Evolutionary conservation across 345 rosid genomes (phyloP), one percentile per base, ranked within the genome.

Genomic region (Eucalyptus albens): DNA sequence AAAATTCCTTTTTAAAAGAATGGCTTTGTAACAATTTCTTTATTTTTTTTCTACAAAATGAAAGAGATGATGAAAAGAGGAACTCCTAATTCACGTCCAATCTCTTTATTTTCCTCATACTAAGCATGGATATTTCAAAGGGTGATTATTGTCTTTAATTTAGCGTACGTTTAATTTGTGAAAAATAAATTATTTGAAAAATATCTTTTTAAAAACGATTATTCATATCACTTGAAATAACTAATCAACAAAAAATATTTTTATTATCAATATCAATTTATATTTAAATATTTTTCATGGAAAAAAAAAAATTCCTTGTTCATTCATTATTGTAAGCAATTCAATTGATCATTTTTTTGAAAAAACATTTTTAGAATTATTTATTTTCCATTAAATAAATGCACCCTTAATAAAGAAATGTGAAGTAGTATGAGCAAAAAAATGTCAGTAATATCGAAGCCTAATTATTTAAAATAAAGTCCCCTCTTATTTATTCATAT

Each of bases 161-260:
- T 7, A 53, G 59, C 0, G 0, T 0, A 53, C 2, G 26, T 21
- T 21, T 21, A 53, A 53, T 53, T 53, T 0, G 1, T 1, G 0
- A 53, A 53, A 53, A 19, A 53, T 53, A 53, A 53, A 53, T 53
- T 53, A 53, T 53, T 53, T 0, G 2, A 21, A 53, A 19, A 21
- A 53, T 21, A 53, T 53, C 1, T 2, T 53, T 53, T 0, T 4
- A 8, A 21, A 53, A 53, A 21, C 0, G 11, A 53, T 3, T 21
- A 0, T 0, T 53, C 59, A 53, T 53, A 53, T 53, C 59, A 53
- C 59, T 53, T 53, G 2, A 53, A 4, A 8, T 53, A 19, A 53
- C 0, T 53, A 19, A 53, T 53, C 11, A 19, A 53, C 0, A 4
- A 53, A 53, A 17, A 19, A 7, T 53, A 3, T 3, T 53, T 53